phyloP scores from a whole-genome alignment of 768 basidiomycete genomes.

The Tulasnella sp. region DNA sequence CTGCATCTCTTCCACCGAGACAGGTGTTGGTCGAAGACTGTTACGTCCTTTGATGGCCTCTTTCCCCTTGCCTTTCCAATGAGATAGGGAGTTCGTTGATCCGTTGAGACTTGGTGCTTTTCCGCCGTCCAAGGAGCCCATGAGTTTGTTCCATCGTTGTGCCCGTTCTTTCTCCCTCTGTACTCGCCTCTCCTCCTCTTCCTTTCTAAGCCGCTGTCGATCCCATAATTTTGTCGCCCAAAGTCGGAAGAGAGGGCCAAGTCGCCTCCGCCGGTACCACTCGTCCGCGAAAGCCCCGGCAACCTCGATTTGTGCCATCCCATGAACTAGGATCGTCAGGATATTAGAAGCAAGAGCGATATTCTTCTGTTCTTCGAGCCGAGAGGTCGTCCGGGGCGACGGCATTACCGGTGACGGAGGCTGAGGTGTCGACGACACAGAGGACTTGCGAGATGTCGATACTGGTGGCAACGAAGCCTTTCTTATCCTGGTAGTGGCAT shows the following conservation, averaged over 20 bases:
- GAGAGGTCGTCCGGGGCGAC: conserved; percentile 26
- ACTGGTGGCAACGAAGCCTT: conserved; percentile 1
- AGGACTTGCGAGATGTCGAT: conserved; percentile 1
- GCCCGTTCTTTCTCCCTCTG: conserved; percentile 16
- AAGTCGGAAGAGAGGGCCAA: neutral
- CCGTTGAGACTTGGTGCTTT: neutral
- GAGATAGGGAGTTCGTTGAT: too few species aligned
- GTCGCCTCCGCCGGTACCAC: conserved; percentile 11
- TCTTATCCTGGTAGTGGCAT: neutral
- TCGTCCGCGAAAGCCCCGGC: conserved; percentile 24
- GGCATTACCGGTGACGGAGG: conserved; percentile 1
- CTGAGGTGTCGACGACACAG: neutral
- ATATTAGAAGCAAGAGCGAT: conserved; percentile 6
- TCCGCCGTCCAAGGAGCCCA: conserved; percentile 17
- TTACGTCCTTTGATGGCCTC: neutral
- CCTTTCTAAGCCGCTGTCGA: neutral
- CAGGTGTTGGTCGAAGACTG: neutral
- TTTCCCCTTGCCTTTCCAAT: conserved; percentile 27
- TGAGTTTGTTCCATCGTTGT: conserved; percentile 23
- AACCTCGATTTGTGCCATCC: conserved; percentile 24
- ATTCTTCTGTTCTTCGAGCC: conserved; percentile 9
- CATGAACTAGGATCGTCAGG: conserved; percentile 5
- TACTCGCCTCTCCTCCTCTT: conserved; percentile 7
- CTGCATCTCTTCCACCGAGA: conserved; percentile 28
- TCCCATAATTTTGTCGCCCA: conserved; percentile 6